Evolutionary conservation across 768 basidiomycete species (phyloP).

Genomic region (Tricholoma furcatifolium): DNA sequence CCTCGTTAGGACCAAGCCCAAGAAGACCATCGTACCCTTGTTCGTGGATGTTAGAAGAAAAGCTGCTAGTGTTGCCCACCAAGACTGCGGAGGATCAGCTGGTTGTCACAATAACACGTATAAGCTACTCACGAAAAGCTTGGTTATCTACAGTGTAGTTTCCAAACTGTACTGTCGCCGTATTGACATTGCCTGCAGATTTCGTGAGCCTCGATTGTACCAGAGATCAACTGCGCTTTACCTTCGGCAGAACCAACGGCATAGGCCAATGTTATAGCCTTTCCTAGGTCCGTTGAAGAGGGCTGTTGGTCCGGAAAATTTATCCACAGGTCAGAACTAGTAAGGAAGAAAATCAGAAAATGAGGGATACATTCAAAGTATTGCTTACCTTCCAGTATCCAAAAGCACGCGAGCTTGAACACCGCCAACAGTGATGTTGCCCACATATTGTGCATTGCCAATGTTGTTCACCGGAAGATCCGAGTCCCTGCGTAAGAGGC

Average conservation of each 20-base stretch:
- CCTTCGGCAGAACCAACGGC: slow-evolving; percentile 69
- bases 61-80: slow-evolving; percentile 60
- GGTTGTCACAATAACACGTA: not conserved
- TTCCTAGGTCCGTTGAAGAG: slow-evolving; percentile 53
- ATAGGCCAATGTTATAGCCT: slow-evolving; percentile 55
- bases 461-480: slow-evolving; percentile 56
- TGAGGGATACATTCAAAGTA: not conserved
- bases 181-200: slow-evolving; percentile 51
- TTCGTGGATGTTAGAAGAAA: slow-evolving; percentile 56
- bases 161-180: slow-evolving; percentile 52
- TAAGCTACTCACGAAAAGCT: slow-evolving; percentile 56
- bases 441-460: slow-evolving; percentile 71
- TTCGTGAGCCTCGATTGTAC: not conserved
- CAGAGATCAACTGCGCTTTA: slow-evolving; percentile 20
- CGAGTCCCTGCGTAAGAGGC: slow-evolving; percentile 29
- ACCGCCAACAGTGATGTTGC: slow-evolving; percentile 69
- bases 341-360: not conserved
- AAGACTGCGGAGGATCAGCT: slow-evolving; percentile 42
- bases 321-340: slow-evolving; percentile 79
- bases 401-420: slow-evolving; percentile 56
- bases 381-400: slow-evolving; percentile 71
- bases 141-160: slow-evolving; percentile 59
- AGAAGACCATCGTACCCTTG: slow-evolving; percentile 73
- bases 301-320: slow-evolving; percentile 45
- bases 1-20: slow-evolving; percentile 76